Evolutionary conservation across 148 eudicot genomes (phyloP), one percentile per base, ranked within the genome.

Genomic region (Camellia lanceoleosa): DNA sequence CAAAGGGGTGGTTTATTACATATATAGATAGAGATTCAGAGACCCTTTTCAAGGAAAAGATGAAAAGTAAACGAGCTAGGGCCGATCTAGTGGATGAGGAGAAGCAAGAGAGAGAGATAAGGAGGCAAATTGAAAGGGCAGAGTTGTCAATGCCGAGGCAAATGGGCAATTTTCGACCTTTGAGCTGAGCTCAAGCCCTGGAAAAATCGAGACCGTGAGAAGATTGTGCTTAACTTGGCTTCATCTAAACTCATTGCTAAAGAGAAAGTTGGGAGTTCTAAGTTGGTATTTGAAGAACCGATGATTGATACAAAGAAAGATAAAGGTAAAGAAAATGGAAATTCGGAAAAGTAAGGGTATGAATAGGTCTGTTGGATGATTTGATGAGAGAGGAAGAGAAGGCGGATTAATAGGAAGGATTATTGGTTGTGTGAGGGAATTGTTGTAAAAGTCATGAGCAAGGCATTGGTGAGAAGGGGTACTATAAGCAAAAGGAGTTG

Each of bases 1-100:
- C 97, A 0, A 92, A 94, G 43, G 99, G 98, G 1, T 94, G 95
- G 97, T 97, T 94, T 79, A 91, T 96, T 41, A 92, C 95, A 0
- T 96, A 94, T n/a, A 89, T 94, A 38, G 98, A 96, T 80, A 70
- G 95, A 18, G 98, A 93, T 81, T 96, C 98, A 0, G 99, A 96
- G 89, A 89, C 97, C 0, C 84, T 93, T n/a, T 96, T 92, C 70
- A 96, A 92, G 91, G 97, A 89, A 73, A 91, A 64, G 83, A 72
- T 87, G 93, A 96, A 96, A 83, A 92, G 89, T 71, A 96, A 96
- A 90, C 81, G 98, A 73, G 15, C 86, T 10, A 85, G 83, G 87
- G 93, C 97, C 0, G 98, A 93, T 76, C 55, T 96, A 42, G 99
- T 70, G 38, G 99, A 96, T 73, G 98, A 94, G 82, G 98, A 94